phyloP scores from a whole-genome alignment of 768 basidiomycete species.

The Hygrophorus pudorinus region DNA sequence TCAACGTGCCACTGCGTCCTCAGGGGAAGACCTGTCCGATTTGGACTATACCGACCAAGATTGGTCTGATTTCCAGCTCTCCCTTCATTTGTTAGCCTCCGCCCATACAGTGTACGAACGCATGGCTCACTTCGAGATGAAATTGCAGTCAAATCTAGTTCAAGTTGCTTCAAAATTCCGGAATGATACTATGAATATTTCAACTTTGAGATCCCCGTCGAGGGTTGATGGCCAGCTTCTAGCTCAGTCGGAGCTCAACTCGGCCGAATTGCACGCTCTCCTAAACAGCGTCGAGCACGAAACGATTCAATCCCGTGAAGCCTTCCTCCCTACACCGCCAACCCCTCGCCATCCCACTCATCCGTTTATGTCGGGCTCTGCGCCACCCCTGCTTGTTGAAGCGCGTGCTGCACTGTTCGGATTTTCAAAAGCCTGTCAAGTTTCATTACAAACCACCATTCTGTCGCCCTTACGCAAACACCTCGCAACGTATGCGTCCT shows the following conservation, averaged over 20 bases:
- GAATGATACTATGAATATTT: slow-evolving; percentile 42
- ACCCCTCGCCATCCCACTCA: slow-evolving; percentile 15
- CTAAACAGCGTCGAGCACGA: slow-evolving; percentile 44
- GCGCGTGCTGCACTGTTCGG: slow-evolving; percentile 45
- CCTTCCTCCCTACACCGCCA: slow-evolving; percentile 20
- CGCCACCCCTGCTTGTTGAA: slow-evolving; percentile 39
- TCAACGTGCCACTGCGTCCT: slow-evolving; percentile 12
- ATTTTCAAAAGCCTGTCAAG: slow-evolving; percentile 69
- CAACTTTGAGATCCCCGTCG: slow-evolving; percentile 37
- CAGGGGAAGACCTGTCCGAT: slow-evolving; percentile 61
- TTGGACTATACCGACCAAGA: slow-evolving; percentile 85
- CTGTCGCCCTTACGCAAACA: slow-evolving; percentile 72
- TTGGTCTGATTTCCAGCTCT: slow-evolving; percentile 79
- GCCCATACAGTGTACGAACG: slow-evolving; percentile 66
- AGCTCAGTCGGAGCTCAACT: slow-evolving; percentile 78
- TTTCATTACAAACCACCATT: slow-evolving; percentile 72
- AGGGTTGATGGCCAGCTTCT: slow-evolving; percentile 68
- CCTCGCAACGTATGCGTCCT: slow-evolving; percentile 59
- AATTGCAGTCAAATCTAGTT: slow-evolving; percentile 46
- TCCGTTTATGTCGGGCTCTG: slow-evolving; percentile 14
- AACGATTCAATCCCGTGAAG: slow-evolving; percentile 15
- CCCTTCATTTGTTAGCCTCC: slow-evolving; percentile 75
- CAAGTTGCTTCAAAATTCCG: slow-evolving; percentile 53
- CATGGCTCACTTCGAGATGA: slow-evolving; percentile 57
- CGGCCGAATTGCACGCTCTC: slow-evolving; percentile 58